These are phyloP conservation scores for Amoebophrya sp. DNA, from an alignment of 169 alveolate species.

Conservation along the genomic window DNA sequence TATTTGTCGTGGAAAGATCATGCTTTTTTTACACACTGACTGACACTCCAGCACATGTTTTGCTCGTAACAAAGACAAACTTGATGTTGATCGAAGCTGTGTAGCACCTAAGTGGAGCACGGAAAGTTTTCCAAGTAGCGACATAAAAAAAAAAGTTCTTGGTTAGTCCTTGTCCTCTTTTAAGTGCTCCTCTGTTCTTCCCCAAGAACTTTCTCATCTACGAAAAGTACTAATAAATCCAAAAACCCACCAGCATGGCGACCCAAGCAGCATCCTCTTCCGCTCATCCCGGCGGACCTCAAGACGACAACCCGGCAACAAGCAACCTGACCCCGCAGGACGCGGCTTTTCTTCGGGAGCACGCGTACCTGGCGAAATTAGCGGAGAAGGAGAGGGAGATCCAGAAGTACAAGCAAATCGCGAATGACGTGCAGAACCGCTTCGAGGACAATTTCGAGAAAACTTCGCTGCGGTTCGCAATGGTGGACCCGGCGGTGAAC, in stretches of 20 bases:
- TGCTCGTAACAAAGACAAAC: neutral
- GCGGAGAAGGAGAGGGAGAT: neutral
- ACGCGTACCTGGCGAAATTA: neutral
- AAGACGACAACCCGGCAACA: too few species aligned
- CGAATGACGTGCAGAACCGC: neutral
- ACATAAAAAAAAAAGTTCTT: too few species aligned
- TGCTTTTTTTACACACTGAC: too few species aligned
- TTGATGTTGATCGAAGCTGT: neutral
- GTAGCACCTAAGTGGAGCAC: neutral
- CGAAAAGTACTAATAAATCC: too few species aligned
- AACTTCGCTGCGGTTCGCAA: neutral
- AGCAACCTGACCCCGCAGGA: neutral
- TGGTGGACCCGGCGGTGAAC: conserved; percentile 1
- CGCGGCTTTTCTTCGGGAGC: neutral
- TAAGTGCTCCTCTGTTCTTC: too few species aligned
- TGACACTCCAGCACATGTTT: too few species aligned
- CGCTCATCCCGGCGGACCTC: too few species aligned
- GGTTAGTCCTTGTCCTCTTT: too few species aligned
- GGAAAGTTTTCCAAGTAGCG: neutral
- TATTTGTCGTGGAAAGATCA: too few species aligned
- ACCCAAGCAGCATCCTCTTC: too few species aligned
- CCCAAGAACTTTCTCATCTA: too few species aligned
- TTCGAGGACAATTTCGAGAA: neutral
- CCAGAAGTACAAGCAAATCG: neutral
- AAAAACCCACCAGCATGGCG: too few species aligned